Percentiles rank a stretch among this genome's conserved stretches.
These are phyloP conservation scores for Pichia sp. DNA, from an alignment of 1,139 yeast genomes.

Conservation along the genomic window DNA sequence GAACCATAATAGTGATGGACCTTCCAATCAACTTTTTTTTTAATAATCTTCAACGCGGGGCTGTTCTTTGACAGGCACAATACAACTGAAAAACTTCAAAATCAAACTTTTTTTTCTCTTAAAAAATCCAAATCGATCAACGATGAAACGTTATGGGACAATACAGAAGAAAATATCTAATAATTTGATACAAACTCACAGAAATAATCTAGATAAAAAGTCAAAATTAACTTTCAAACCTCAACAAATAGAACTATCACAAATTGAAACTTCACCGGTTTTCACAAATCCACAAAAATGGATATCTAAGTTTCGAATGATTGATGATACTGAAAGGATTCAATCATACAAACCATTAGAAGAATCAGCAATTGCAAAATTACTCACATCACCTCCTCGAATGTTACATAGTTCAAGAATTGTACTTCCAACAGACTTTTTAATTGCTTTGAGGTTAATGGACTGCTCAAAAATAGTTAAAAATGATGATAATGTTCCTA, in stretches of 20 bases:
- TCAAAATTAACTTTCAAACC: neutral
- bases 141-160: neutral
- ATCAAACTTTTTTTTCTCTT: neutral
- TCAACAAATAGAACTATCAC: neutral
- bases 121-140: neutral
- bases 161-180: neutral
- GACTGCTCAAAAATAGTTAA: conserved; percentile 7
- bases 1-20: neutral
- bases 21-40: neutral
- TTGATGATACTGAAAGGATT: conserved; percentile 14
- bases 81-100: neutral
- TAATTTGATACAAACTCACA: neutral
- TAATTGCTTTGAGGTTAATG: conserved; percentile 19
- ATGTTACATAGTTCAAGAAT: conserved; percentile 18
- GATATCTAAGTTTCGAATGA: conserved; percentile 15
- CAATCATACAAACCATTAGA: conserved; percentile 18
- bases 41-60: neutral
- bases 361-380: conserved; percentile 17
- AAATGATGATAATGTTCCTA: neutral
- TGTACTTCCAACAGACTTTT: conserved; percentile 22
- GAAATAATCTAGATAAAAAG: neutral
- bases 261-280: conserved; percentile 15
- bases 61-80: no score
- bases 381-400: conserved; percentile 22
- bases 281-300: conserved; percentile 23